Conservation (phyloP, 306 rosid genomes). For the Dalbergia oliveri region DNA sequence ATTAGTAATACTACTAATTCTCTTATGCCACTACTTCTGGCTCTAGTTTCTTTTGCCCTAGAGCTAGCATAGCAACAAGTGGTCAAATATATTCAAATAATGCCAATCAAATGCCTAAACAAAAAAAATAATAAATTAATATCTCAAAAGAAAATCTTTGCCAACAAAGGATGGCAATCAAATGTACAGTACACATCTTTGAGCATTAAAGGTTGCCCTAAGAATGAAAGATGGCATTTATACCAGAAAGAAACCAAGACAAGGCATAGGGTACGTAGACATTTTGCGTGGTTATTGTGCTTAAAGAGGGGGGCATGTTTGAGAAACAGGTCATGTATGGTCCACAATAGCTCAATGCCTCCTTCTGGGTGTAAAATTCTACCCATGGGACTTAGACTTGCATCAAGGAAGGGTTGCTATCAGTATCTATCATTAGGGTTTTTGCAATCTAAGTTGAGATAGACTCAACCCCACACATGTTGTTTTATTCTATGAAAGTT, state of each 20-base stretch:
- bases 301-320: conserved; percentile 49
- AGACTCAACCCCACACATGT: conserved; percentile 60
- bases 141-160: conserved; percentile 30
- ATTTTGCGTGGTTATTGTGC: conserved; percentile 54
- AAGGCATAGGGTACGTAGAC: conserved; percentile 54
- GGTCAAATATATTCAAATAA: conserved; percentile 40
- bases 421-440: conserved; percentile 69
- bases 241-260: conserved; percentile 55
- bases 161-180: conserved; percentile 48
- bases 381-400: conserved; percentile 69
- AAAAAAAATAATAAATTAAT: background rate
- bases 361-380: conserved; percentile 58
- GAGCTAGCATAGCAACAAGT: conserved; percentile 15
- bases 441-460: conserved; percentile 65
- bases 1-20: background rate
- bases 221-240: conserved; percentile 53
- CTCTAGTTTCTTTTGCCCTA: conserved; percentile 43
- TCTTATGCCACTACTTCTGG: conserved; percentile 15
- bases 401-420: conserved; percentile 71
- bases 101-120: conserved; percentile 27
- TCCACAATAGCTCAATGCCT: conserved; percentile 57
- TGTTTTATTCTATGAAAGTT: conserved; percentile 67
- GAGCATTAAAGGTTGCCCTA: conserved; percentile 57
- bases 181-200: conserved; percentile 46
- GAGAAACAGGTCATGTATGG: conserved; percentile 51